Base-by-base conservation (phyloP, 2,329 filamentous ascomycete species). In the Colletotrichum sp. region DNA sequence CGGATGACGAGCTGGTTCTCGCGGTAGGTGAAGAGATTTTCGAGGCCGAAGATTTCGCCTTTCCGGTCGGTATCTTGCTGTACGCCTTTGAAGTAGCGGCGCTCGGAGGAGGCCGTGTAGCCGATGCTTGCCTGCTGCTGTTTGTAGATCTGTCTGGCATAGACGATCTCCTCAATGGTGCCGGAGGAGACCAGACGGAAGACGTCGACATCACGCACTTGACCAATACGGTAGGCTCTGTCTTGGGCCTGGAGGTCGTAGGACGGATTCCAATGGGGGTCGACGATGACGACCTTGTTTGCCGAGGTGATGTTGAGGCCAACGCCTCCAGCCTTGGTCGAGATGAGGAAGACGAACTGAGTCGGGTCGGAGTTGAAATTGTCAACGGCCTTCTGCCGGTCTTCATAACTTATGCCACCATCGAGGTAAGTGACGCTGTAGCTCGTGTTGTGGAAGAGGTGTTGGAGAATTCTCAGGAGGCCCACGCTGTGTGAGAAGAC, bases 111-210 rank as follows among this genome's bases (percentile, higher is more conserved):
- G 0, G 97, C 97, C 38, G 93, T 97, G 83, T 99, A 98, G 1
- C 95, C 97, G 72, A 99, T 98, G 79, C 98, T 98, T 31, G 97
- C 96, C 84, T 98, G 97, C 80, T 99, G 97, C 81, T 99, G 97
- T 83, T 99, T 99, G 88, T 99, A 99, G 51, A 99, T 97, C 79
- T 99, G 97, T 8, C 97, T 90, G 0, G 96, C 97, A 79, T 99
- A 99, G 9, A 98, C 95, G 68, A 98, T 97, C 82, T 99, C 97
- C 81, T 99, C 97, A 18, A 99, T 95, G 0, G 97, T 98, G 1
- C 97, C 97, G 2, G 94, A 92, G 3, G 94, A 96, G 21, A 99
- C 92, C 2, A 99, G 90, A 6, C 97, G 92, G 81, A 98, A 98
- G 2, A 98, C 96, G 81, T 99, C 97, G 0, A 99, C 97, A 79